phyloP scores from a whole-genome alignment of 179 eudicot species.

The Sideroxylon spinosum region DNA sequence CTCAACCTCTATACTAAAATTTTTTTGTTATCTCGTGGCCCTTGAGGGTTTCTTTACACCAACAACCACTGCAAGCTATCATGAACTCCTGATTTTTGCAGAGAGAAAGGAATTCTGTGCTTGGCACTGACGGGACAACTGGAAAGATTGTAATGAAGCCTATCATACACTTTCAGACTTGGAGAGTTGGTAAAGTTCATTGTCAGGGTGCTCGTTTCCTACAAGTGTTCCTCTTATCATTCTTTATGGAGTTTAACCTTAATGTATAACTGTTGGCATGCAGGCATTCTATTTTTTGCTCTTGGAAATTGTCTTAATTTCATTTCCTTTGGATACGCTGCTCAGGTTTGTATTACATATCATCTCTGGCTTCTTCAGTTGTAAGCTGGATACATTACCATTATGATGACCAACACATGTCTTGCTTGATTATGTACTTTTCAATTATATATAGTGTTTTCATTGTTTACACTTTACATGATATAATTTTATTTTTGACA shows the following conservation, averaged over 20 bases:
- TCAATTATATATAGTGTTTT: background rate
- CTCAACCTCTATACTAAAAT: no score
- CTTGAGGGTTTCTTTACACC: no score
- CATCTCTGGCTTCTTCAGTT: no score
- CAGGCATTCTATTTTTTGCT: constrained; percentile 82
- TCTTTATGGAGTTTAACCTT: constrained; percentile 2
- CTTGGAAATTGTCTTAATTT: constrained; percentile 94
- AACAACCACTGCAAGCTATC: no score
- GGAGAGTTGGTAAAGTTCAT: constrained; percentile 77
- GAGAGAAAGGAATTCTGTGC: constrained; percentile 62
- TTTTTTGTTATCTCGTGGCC: no score
- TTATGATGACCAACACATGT: background rate
- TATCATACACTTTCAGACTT: constrained; percentile 78
- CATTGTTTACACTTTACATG: no score
- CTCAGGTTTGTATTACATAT: constrained; percentile 61
- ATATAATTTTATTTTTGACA: no score
- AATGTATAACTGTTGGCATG: constrained; percentile 24
- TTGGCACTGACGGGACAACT: constrained; percentile 51
- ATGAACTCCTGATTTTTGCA: constrained; percentile 27
- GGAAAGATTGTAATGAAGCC: constrained; percentile 72
- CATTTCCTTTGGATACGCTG: constrained; percentile 96
- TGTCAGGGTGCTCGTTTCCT: constrained; percentile 18
- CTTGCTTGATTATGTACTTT: background rate
- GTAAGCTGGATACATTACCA: background rate
- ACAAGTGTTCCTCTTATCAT: constrained; percentile 5